Evolutionary conservation across 495 filamentous ascomycete genomes (phyloP).

Genomic region (Penicillium macrosclerotiorum): DNA sequence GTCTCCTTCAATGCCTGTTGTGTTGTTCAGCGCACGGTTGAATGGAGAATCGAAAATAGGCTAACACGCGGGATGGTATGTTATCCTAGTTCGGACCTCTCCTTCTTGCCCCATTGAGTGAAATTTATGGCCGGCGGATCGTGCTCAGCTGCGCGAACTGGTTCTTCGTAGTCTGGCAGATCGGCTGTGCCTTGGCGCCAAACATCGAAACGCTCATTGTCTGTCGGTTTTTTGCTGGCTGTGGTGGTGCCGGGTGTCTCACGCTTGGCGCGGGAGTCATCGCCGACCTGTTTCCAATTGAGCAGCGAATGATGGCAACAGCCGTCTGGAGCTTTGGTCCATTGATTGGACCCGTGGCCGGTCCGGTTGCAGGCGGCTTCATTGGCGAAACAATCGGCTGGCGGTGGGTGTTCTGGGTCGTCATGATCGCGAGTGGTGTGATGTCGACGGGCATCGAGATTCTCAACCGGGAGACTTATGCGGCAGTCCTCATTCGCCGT

Average conservation of each 20-base stretch:
- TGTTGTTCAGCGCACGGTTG: too few relatives aligned
- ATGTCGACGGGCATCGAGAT: constrained; percentile 42
- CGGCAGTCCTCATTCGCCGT: constrained; percentile 47
- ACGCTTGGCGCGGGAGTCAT: constrained; percentile 53
- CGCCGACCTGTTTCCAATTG: constrained; percentile 55
- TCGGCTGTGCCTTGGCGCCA: constrained; percentile 66
- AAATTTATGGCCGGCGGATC: constrained; percentile 56
- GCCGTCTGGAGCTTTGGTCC: constrained; percentile 55
- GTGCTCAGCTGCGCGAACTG: constrained; percentile 51
- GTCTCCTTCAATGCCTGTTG: too few relatives aligned
- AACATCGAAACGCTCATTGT: constrained; percentile 57
- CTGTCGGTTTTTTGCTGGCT: constrained; percentile 63
- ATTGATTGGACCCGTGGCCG: constrained; percentile 50
- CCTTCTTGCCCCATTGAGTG: constrained; percentile 45
- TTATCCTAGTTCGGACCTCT: constrained; percentile 35
- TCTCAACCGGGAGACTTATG: constrained; percentile 53
- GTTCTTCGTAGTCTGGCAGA: constrained; percentile 56
- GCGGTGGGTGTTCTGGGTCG: constrained; percentile 63
- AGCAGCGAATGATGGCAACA: constrained; percentile 58
- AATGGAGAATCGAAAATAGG: too few relatives aligned
- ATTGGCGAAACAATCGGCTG: constrained; percentile 52
- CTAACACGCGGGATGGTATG: too few relatives aligned
- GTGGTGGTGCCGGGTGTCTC: constrained; percentile 52
- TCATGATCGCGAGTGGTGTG: constrained; percentile 47
- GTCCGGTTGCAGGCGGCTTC: constrained; percentile 54